These are phyloP conservation scores for Neonothopanus nambi DNA, from an alignment of 1,284 basidiomycete species.

Conservation along the genomic window DNA sequence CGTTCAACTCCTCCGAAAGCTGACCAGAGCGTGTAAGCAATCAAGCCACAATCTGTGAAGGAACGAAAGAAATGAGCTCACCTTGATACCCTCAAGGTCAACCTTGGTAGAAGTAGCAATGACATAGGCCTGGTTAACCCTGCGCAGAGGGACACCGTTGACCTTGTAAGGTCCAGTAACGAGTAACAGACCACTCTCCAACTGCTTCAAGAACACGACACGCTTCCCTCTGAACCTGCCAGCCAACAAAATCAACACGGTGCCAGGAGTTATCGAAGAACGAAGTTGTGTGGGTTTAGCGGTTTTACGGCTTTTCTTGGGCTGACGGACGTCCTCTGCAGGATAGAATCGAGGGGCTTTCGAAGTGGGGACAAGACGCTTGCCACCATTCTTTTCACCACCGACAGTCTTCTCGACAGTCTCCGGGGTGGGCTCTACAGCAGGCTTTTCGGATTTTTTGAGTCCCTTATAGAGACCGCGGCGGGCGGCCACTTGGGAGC, in stretches of 20 bases:
- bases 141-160: constrained; percentile 97
- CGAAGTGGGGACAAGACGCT: constrained; percentile 80
- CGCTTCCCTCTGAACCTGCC: constrained; percentile 99
- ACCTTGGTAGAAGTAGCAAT: constrained; percentile 98
- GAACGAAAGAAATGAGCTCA: constrained; percentile 36
- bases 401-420: constrained; percentile 84
- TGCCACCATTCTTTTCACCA: constrained; percentile 90
- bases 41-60: too few species aligned
- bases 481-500: constrained; percentile 79
- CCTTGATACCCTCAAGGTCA: constrained; percentile 79
- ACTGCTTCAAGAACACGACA: constrained; percentile 98
- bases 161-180: constrained; percentile 98
- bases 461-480: constrained; percentile 79
- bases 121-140: constrained; percentile 99
- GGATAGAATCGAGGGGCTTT: constrained; percentile 98
- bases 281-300: constrained; percentile 80
- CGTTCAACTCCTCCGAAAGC: constrained; percentile 90
- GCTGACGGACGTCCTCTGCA: constrained; percentile 89
- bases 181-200: constrained; percentile 90
- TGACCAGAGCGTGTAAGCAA: constrained; percentile 30
- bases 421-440: constrained; percentile 56
- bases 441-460: constrained; percentile 76
- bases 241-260: constrained; percentile 95
- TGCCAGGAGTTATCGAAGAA: constrained; percentile 89
- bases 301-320: constrained; percentile 92